phyloP scores from a whole-genome alignment of 768 basidiomycete species.

The Lepiota subincarnata region DNA sequence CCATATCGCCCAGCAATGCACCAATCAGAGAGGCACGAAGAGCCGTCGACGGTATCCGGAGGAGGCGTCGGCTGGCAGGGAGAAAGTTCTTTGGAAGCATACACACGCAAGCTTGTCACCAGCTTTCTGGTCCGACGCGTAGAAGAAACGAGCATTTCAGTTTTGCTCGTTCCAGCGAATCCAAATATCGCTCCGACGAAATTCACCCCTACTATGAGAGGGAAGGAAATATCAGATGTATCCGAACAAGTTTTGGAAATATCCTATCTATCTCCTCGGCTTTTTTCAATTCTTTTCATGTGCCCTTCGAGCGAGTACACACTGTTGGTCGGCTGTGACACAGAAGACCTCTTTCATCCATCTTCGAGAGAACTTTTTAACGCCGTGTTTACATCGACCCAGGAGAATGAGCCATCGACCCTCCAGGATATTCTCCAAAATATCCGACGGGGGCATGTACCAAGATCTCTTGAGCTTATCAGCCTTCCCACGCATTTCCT shows the following conservation, averaged over 20 bases:
- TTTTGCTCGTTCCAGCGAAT: constrained; percentile 38
- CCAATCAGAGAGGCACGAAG: background rate
- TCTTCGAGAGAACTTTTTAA: constrained; percentile 34
- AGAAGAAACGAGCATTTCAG: constrained; percentile 26
- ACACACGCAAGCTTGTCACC: constrained; percentile 27
- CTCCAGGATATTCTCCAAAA: constrained; percentile 13
- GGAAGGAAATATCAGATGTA: background rate
- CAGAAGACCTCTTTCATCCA: constrained; percentile 34
- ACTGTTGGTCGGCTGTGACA: constrained; percentile 33
- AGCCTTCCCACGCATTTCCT: constrained; percentile 18
- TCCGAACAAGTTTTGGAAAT: constrained; percentile 25
- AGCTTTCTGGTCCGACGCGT: constrained; percentile 32
- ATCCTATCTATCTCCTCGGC: constrained; percentile 38
- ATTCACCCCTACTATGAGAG: constrained; percentile 14
- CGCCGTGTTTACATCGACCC: constrained; percentile 24
- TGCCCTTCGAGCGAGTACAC: constrained; percentile 38
- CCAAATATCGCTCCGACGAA: constrained; percentile 23
- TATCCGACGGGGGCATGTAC: constrained; percentile 12
- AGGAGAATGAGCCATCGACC: background rate
- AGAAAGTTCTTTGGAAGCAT: constrained; percentile 28
- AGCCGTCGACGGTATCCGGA: constrained; percentile 1
- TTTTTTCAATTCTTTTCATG: constrained; percentile 44
- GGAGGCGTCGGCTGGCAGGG: constrained; percentile 34
- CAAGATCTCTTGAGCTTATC: constrained; percentile 7
- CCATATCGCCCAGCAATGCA: constrained; percentile 29